Percentiles rank a stretch among this genome's conserved stretches.
Evolutionary conservation across 1,139 yeast genomes (phyloP).

Genomic region (Pichia cactophila): DNA sequence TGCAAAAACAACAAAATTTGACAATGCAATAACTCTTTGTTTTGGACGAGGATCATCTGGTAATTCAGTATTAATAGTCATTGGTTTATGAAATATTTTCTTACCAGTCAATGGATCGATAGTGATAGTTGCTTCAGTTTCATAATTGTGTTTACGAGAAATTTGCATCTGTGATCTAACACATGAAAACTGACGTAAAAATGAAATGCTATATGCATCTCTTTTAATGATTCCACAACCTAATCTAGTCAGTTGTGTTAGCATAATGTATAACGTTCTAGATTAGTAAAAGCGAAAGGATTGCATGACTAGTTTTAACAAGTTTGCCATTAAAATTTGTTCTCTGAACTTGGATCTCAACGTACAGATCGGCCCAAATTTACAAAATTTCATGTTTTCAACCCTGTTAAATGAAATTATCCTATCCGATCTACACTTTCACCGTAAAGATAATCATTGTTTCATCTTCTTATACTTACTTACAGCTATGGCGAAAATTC

Average conservation of each 20-base stretch:
- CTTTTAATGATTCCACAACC: background rate
- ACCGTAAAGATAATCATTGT: too few relatives aligned
- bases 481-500: constrained; percentile 7
- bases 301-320: background rate
- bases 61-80: constrained; percentile 56
- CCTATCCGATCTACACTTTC: too few relatives aligned
- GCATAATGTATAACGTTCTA: background rate
- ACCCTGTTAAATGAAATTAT: too few relatives aligned
- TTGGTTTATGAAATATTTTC: constrained; percentile 30
- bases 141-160: constrained; percentile 11
- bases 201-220: background rate
- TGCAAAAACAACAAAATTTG: constrained; percentile 52
- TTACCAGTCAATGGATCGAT: constrained; percentile 20
- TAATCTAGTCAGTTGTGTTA: background rate
- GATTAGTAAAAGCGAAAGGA: background rate
- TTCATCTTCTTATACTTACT: too few relatives aligned
- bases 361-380: too few relatives aligned
- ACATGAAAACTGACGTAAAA: constrained; percentile 4
- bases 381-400: background rate
- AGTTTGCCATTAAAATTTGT: too few relatives aligned
- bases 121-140: constrained; percentile 15
- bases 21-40: constrained; percentile 31
- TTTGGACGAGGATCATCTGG: constrained; percentile 57
- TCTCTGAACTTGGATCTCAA: too few relatives aligned
- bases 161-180: background rate